Conservation (phyloP, 768 basidiomycete genomes). For the Rhodotorula babjevae region DNA sequence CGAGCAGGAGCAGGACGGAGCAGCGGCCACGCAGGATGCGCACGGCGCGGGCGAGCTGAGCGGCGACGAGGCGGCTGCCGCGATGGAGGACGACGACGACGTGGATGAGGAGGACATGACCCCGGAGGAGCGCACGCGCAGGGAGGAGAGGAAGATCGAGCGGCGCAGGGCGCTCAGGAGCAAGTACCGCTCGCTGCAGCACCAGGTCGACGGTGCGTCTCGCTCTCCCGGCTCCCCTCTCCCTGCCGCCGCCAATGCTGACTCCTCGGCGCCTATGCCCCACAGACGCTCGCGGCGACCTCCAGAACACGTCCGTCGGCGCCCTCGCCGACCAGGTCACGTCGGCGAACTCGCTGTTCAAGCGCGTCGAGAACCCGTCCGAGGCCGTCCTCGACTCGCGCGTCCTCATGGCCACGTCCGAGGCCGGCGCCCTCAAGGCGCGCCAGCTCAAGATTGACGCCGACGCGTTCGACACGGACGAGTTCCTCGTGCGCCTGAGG, state of each 20-base stretch:
- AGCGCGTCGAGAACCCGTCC: conserved; percentile 67
- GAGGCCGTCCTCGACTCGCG: conserved; percentile 87
- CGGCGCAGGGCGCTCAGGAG: conserved; percentile 41
- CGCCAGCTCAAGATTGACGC: conserved; percentile 81
- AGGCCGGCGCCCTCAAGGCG: conserved; percentile 78
- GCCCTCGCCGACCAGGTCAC: conserved; percentile 33
- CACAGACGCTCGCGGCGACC: conserved; percentile 54
- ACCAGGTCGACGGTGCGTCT: conserved; percentile 60
- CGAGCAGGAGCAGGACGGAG: too few species aligned
- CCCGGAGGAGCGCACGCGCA: conserved; percentile 9
- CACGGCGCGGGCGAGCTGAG: not conserved
- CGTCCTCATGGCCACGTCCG: conserved; percentile 69
- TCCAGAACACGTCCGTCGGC: conserved; percentile 34
- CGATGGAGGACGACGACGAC: conserved; percentile 15
- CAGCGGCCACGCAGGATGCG: not conserved
- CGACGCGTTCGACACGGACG: conserved; percentile 85
- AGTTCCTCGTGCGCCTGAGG: conserved; percentile 68
- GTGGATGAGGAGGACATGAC: not conserved
- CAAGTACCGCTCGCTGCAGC: conserved; percentile 65
- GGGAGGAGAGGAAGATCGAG: conserved; percentile 4
- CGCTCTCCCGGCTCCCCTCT: not conserved
- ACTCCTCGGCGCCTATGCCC: not conserved
- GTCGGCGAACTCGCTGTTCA: conserved; percentile 41
- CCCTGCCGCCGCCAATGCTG: not conserved
- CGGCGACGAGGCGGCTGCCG: conserved; percentile 1